Percentiles rank a stretch among this genome's conserved stretches.
These are phyloP conservation scores for Mycena alexandri DNA, from an alignment of 768 basidiomycete species.

Conservation along the genomic window DNA sequence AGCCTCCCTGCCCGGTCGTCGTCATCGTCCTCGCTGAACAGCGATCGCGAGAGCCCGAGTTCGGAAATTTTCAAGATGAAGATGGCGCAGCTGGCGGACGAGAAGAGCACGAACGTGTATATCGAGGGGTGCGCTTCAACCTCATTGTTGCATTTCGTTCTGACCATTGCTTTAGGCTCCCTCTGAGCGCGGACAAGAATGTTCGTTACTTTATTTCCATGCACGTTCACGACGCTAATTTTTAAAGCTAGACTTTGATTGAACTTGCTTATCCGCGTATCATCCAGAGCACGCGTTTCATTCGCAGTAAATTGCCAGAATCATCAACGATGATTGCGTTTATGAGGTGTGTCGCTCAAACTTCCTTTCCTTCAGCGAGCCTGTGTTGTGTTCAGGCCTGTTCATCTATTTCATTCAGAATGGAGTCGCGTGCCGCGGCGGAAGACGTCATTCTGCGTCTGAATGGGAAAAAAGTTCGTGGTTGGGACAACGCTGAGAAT, in stretches of 20 bases:
- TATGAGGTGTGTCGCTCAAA: slow-evolving; percentile 56
- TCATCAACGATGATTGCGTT: slow-evolving; percentile 71
- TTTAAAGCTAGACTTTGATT: slow-evolving; percentile 51
- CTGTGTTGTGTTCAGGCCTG: background rate
- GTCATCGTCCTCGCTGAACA: slow-evolving; percentile 6
- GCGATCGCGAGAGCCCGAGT: slow-evolving; percentile 6
- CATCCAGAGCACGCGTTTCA: slow-evolving; percentile 69
- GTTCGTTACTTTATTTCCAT: slow-evolving; percentile 39
- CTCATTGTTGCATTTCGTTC: background rate
- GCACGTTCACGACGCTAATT: background rate
- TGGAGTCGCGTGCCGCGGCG: slow-evolving; percentile 63
- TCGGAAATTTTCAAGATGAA: slow-evolving; percentile 56
- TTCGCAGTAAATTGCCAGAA: slow-evolving; percentile 65
- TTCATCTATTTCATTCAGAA: slow-evolving; percentile 45
- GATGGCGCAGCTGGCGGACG: slow-evolving; percentile 67
- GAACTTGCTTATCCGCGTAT: slow-evolving; percentile 59
- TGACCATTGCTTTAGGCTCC: slow-evolving; percentile 49
- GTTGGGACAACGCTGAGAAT: slow-evolving; percentile 65
- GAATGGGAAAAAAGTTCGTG: slow-evolving; percentile 67
- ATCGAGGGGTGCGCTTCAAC: slow-evolving; percentile 60
- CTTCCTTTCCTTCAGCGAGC: background rate
- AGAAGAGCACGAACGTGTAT: slow-evolving; percentile 64
- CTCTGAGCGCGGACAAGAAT: slow-evolving; percentile 60
- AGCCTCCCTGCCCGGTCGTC: slow-evolving; percentile 15
- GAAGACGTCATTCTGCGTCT: slow-evolving; percentile 67